Evolutionary conservation across 768 basidiomycete species (phyloP).

Genomic region (Crepidotus variabilis): DNA sequence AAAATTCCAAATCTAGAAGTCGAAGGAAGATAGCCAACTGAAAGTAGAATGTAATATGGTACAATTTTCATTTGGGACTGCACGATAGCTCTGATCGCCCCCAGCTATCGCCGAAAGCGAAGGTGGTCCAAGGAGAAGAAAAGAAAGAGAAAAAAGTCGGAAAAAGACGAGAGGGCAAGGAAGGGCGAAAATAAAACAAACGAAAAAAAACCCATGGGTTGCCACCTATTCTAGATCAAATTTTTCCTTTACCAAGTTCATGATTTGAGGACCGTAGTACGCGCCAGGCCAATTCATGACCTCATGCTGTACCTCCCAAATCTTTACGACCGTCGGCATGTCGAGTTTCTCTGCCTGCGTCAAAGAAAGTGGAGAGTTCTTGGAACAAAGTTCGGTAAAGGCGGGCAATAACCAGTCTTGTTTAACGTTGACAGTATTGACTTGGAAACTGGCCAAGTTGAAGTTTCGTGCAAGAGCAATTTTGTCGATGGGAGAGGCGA

Average conservation of each 20-base stretch:
- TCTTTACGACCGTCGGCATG: conserved; percentile 25
- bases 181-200: not conserved
- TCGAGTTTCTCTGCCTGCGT: conserved; percentile 27
- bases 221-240: conserved; percentile 11
- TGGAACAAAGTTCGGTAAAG: conserved; percentile 29
- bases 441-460: conserved; percentile 12
- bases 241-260: conserved; percentile 15
- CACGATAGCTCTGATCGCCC: not conserved
- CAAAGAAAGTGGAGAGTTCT: conserved; percentile 19
- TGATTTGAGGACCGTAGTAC: conserved; percentile 4
- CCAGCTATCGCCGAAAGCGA: not conserved
- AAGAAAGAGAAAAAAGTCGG: not conserved
- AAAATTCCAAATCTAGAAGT: not conserved
- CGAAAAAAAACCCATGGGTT: too few relatives aligned
- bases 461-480: conserved; percentile 27
- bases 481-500: conserved; percentile 26
- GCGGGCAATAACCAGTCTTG: conserved; percentile 32
- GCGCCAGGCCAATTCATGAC: conserved; percentile 7
- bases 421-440: conserved; percentile 6
- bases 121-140: not conserved
- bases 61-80: not conserved
- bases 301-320: conserved; percentile 29
- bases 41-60: not conserved
- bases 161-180: not conserved
- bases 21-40: not conserved